Base-by-base conservation (phyloP, 768 basidiomycete species). In the Amanita pallidorosea region DNA sequence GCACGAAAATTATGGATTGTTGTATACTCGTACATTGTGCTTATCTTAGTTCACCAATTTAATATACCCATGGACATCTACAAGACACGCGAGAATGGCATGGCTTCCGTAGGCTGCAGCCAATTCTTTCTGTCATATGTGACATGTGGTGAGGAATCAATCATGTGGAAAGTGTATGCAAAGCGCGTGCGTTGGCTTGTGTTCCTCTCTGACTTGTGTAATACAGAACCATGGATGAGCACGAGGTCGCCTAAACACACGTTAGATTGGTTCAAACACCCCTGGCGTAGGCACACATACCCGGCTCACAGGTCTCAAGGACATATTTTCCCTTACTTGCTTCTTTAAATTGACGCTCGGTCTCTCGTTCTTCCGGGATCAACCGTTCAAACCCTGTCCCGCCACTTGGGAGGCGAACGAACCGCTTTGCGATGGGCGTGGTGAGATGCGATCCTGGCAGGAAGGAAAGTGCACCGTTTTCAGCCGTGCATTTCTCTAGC, bases 141-240 rank as follows among this genome's bases (percentile, higher is more conserved):
- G 6, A 81, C 86, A 58, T 75, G 67, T 20, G 79, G 83, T 36
- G 76, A 75, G 17, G 76, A 83, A 59, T 95, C 89, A 44, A 92
- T 83, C 88, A 91, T 90, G 57, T 92, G 94, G 65, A 96, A 97
- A 0, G 96, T 98, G 63, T 98, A 99, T 25, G 94, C 94, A 56
- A 83, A 89, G 50, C 96, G 77, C 1, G 90, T 90, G 54, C 82
- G 74, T 18, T 77, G 70, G 49, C 88, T 90, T 1, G 74, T 76
- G 63, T 99, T 99, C 49, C 80, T 78, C 61, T 90, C 88, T 0
- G 88, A 91, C 63, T 91, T 92, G 69, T 99, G 96, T 54, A 96
- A 68, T 2, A 97, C 91, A 18, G 79, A 75, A 8, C 96, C 96
- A 58, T 99, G 94, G 31, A 99, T 98, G 13, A 98, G 67, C 0